Evolutionary conservation across 208 protist species (phyloP).

Genomic region (Herpetomonas samuelpessoai): DNA sequence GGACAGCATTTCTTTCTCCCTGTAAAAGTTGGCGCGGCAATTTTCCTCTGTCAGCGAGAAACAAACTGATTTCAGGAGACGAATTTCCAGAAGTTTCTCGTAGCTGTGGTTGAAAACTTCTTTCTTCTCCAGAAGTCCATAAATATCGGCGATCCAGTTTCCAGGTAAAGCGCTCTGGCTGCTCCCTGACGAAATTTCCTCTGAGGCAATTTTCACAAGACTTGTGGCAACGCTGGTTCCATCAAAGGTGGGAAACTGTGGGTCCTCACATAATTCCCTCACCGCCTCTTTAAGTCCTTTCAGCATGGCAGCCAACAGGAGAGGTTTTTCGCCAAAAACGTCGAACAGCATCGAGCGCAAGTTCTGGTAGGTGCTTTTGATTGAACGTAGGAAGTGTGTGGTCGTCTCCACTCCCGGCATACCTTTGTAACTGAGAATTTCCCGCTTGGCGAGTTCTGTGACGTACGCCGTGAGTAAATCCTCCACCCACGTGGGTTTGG

Average conservation of each 20-base stretch:
- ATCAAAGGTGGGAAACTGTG: not conserved
- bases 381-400: not conserved
- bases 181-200: not conserved
- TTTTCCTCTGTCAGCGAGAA: slow-evolving; percentile 1
- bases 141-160: slow-evolving; percentile 40
- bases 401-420: not conserved
- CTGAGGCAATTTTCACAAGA: not conserved
- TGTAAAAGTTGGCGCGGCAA: not conserved
- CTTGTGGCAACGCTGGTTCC: not conserved
- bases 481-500: slow-evolving; percentile 31
- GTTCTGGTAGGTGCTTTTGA: slow-evolving; percentile 2
- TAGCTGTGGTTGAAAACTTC: slow-evolving; percentile 41
- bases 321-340: slow-evolving; percentile 6
- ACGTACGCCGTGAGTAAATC: slow-evolving; percentile 15
- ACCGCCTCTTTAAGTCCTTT: slow-evolving; percentile 4
- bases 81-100: slow-evolving; percentile 28
- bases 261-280: not conserved
- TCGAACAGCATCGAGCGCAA: slow-evolving; percentile 1
- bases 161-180: not conserved
- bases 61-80: slow-evolving; percentile 29
- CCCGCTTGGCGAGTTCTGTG: not conserved
- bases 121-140: slow-evolving; percentile 33
- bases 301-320: not conserved
- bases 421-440: not conserved
- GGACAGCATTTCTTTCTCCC: slow-evolving; percentile 34